Evolutionary conservation across 208 protist genomes (phyloP), one percentile per base, ranked within the genome.

Genomic region (Wallacemonas rigidus): DNA sequence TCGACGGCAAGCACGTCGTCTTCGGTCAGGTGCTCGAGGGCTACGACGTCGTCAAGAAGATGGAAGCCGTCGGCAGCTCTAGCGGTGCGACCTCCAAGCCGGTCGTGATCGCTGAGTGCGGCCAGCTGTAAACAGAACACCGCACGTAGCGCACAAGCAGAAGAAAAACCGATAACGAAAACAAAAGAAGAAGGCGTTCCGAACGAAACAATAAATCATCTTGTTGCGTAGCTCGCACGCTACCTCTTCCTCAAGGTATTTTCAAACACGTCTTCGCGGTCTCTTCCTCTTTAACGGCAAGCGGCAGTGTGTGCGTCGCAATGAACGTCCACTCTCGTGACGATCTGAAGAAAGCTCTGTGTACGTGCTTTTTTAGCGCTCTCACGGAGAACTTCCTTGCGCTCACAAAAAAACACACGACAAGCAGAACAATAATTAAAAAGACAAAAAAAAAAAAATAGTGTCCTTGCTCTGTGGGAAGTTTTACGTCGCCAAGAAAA

Each of bases 1-100:
- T 98, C 35, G 91, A 98, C 76, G 92, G 93, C 81, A 98, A 98
- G 85, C 98, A 99, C 77, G 95, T 98, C 67, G 97, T 98, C 51
- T 99, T 99, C 67, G 98, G 98, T 39, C 81, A 95, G 79, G 93
- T 98, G 67, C 70, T 97, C 56, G 79, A 95, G 36, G 93, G 94
- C 68, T 94, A 93, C 73, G 80, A 97, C 38, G 81, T 95, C 48
- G 76, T 98, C 8, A 89, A 88, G 80, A 84, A 80, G 53, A 91
- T 98, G 79, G 94, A 97, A 78, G 70, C 69, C 35, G 85, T 93
- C 15, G 88, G 90, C 71, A 86, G 80, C 65, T 64, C 68, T 56
- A 79, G 40, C 57, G 92, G 89, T 57, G 68, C 57, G 53, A 90
- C 90, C 60, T 69, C 56, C 63, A 63, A 82, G 74, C 82, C 86